Percentiles rank a stretch among this genome's conserved stretches.
Evolutionary conservation across 2,329 filamentous ascomycete species (phyloP).

Genomic region (Coniosporium tulheliwenetii): DNA sequence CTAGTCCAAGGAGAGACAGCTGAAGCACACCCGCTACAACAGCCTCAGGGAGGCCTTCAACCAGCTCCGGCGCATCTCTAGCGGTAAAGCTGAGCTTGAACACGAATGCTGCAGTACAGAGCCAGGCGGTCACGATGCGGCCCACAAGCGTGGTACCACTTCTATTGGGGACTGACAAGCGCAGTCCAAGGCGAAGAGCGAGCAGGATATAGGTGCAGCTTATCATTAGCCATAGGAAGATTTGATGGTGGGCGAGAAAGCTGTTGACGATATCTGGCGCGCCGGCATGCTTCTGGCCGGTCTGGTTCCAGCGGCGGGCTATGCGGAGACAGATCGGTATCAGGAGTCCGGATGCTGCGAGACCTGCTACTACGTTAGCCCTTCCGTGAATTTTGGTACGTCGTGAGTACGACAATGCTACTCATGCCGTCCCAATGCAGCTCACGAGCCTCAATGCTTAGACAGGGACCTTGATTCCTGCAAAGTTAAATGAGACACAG

Average conservation of each 20-base stretch:
- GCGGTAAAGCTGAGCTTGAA: slow-evolving; percentile 87
- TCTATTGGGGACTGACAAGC: neutral
- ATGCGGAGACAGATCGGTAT: slow-evolving; percentile 36
- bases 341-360: too few relatives aligned
- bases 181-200: slow-evolving; percentile 13
- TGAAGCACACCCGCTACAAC: too few relatives aligned
- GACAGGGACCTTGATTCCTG: too few relatives aligned
- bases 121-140: slow-evolving; percentile 13
- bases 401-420: too few relatives aligned
- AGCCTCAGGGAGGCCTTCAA: slow-evolving; percentile 11
- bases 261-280: slow-evolving; percentile 68
- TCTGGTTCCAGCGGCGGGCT: slow-evolving; percentile 80
- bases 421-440: too few relatives aligned
- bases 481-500: neutral
- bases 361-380: too few relatives aligned
- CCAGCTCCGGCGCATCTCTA: slow-evolving; percentile 73
- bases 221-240: slow-evolving; percentile 60
- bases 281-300: slow-evolving; percentile 90
- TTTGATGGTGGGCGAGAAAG: slow-evolving; percentile 48
- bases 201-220: slow-evolving; percentile 52
- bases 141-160: slow-evolving; percentile 6
- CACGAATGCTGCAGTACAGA: slow-evolving; percentile 45
- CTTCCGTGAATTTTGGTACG: too few relatives aligned
- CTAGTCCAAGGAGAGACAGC: too few relatives aligned
- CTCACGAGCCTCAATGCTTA: too few relatives aligned